Percentiles rank a stretch among this genome's conserved stretches.
Conservation (phyloP, 148 eudicot genomes). For the Rhododendron ovatum region DNA sequence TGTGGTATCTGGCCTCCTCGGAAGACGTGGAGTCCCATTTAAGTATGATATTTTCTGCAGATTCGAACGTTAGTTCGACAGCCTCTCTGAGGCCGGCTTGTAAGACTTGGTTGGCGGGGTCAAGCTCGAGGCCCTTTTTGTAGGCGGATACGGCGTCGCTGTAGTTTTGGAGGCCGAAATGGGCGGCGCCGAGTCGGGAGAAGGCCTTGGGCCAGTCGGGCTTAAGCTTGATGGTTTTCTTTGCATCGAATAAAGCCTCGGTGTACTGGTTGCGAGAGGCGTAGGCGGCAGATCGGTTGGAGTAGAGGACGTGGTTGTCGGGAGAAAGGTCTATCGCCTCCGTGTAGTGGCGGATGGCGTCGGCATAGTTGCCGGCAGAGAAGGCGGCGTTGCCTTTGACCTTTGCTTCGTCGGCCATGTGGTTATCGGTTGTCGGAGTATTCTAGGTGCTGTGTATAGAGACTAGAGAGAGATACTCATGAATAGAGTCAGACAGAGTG, state of each 20-base stretch:
- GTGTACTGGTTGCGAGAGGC: constrained; percentile 60
- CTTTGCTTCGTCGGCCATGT: constrained; percentile 87
- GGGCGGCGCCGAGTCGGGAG: constrained; percentile 76
- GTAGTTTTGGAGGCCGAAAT: constrained; percentile 43
- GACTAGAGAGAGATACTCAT: neutral
- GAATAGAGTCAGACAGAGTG: neutral
- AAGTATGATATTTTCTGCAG: constrained; percentile 62
- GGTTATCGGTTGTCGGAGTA: neutral
- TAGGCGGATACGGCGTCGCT: constrained; percentile 58
- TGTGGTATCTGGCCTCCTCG: constrained; percentile 44
- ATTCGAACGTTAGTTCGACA: constrained; percentile 9
- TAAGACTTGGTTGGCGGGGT: constrained; percentile 63
- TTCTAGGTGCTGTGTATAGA: neutral
- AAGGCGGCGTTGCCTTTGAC: constrained; percentile 93
- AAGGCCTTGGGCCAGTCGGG: constrained; percentile 84
- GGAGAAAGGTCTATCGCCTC: constrained; percentile 71
- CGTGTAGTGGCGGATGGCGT: constrained; percentile 74
- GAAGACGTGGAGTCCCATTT: constrained; percentile 57
- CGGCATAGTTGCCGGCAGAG: constrained; percentile 62
- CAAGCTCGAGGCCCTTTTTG: constrained; percentile 74
- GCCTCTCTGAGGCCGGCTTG: constrained; percentile 55
- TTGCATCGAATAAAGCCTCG: constrained; percentile 71
- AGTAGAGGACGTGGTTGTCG: constrained; percentile 80
- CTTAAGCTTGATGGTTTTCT: constrained; percentile 68
- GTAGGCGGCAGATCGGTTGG: constrained; percentile 83